Evolutionary conservation across 495 filamentous ascomycete species (phyloP).

Genomic region (Penicillium pulvis): DNA sequence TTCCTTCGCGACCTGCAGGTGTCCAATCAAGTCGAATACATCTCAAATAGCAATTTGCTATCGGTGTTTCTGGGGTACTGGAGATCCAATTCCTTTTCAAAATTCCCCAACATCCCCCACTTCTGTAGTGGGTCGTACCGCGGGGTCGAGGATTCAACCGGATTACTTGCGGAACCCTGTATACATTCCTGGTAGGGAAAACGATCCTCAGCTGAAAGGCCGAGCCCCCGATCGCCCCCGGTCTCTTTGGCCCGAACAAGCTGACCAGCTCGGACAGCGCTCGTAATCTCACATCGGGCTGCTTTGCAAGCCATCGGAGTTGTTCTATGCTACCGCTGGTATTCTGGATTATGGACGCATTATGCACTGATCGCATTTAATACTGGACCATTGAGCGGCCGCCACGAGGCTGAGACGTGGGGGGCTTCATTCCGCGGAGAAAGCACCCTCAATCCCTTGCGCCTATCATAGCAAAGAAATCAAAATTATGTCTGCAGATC

Average conservation of each 20-base stretch:
- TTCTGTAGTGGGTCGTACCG: constrained; percentile 29
- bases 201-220: not conserved
- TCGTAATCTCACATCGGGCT: not conserved
- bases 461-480: constrained; percentile 14
- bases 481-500: constrained; percentile 36
- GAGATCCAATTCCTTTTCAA: not conserved
- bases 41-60: constrained; percentile 8
- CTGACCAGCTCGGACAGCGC: not conserved
- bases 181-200: constrained; percentile 1
- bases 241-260: not conserved
- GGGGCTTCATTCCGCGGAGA: constrained; percentile 26
- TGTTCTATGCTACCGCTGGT: constrained; percentile 1
- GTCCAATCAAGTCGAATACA: constrained; percentile 23
- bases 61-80: not conserved
- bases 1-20: constrained; percentile 3
- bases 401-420: constrained; percentile 33
- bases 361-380: constrained; percentile 9
- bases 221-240: not conserved
- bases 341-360: constrained; percentile 18
- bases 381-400: constrained; percentile 31
- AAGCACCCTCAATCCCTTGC: constrained; percentile 16
- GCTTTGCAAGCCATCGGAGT: constrained; percentile 1
- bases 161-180: constrained; percentile 6
- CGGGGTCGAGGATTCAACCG: constrained; percentile 19
- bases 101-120: constrained; percentile 16